These are phyloP conservation scores for Boletus rubescentipes DNA, from an alignment of 768 basidiomycete genomes.

Conservation along the genomic window DNA sequence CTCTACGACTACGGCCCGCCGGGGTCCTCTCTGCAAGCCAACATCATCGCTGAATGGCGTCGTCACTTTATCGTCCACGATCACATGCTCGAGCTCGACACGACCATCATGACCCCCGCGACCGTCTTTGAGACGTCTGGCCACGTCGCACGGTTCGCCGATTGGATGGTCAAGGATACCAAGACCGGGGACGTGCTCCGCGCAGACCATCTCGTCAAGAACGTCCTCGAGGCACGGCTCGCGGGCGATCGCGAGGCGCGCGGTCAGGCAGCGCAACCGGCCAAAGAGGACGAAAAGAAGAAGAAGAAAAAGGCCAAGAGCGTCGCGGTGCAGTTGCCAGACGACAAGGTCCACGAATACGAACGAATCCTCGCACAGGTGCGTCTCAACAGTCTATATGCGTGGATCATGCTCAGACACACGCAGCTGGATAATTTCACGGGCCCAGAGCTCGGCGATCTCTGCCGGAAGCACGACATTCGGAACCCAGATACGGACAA, in stretches of 20 bases:
- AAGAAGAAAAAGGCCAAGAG: conserved; percentile 67
- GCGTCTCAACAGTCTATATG: conserved; percentile 23
- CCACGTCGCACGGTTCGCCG: conserved; percentile 96
- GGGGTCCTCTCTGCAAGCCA: conserved; percentile 92
- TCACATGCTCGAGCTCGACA: conserved; percentile 97
- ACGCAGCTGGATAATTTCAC: conserved; percentile 74
- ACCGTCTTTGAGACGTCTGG: conserved; percentile 96
- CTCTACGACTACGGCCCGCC: conserved; percentile 98
- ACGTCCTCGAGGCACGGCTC: conserved; percentile 84
- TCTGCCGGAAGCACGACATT: conserved; percentile 79
- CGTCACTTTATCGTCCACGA: conserved; percentile 98
- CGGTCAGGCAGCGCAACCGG: conserved; percentile 62
- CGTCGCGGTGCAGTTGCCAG: conserved; percentile 68
- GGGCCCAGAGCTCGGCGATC: conserved; percentile 83
- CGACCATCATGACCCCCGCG: conserved; percentile 95
- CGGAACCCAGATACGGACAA: conserved; percentile 91
- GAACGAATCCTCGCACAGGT: conserved; percentile 88
- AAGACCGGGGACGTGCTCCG: conserved; percentile 96
- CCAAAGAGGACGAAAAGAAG: conserved; percentile 50
- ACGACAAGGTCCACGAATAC: conserved; percentile 73
- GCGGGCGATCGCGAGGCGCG: conserved; percentile 91
- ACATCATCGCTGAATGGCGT: conserved; percentile 95
- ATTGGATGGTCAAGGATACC: conserved; percentile 98
- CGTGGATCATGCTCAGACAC: background rate
- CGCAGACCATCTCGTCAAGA: conserved; percentile 94